These are phyloP conservation scores for Backusella parvicylindrica DNA, from an alignment of 192 early-diverging fungal species.

Conservation along the genomic window DNA sequence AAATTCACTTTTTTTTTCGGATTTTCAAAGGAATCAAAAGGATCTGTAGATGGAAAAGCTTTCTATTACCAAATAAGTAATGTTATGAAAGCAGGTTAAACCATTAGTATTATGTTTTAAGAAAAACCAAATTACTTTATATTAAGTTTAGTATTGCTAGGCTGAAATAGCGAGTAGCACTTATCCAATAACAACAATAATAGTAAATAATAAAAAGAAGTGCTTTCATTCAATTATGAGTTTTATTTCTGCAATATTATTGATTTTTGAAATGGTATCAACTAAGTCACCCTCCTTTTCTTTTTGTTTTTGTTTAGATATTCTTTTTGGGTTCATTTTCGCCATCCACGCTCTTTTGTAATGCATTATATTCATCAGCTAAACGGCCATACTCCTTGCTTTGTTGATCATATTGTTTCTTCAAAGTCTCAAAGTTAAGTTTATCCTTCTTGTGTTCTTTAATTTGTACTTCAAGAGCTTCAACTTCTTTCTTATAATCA, in stretches of 20 bases:
- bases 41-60: too few relatives aligned
- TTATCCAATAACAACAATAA: too few relatives aligned
- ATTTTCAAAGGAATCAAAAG: background rate
- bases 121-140: too few relatives aligned
- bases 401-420: slow-evolving; percentile 29
- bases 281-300: background rate
- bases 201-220: too few relatives aligned
- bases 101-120: too few relatives aligned
- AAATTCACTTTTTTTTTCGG: too few relatives aligned
- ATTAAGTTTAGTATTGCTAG: too few relatives aligned
- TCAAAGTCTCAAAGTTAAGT: slow-evolving; percentile 30
- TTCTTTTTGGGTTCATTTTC: slow-evolving; percentile 29
- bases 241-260: too few relatives aligned
- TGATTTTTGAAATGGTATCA: background rate
- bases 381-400: slow-evolving; percentile 23
- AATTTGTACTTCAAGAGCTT: slow-evolving; percentile 13
- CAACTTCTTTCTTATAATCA: slow-evolving; percentile 18
- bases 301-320: slow-evolving; percentile 14
- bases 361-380: slow-evolving; percentile 25
- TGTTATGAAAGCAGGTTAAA: too few relatives aligned
- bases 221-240: too few relatives aligned
- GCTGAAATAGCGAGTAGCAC: too few relatives aligned
- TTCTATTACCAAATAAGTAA: too few relatives aligned
- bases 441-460: slow-evolving; percentile 26
- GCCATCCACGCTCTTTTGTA: slow-evolving; percentile 1